Percentiles rank a stretch among this genome's conserved stretches.
phyloP scores from a whole-genome alignment of 768 basidiomycete genomes.

The Mycena amicta region DNA sequence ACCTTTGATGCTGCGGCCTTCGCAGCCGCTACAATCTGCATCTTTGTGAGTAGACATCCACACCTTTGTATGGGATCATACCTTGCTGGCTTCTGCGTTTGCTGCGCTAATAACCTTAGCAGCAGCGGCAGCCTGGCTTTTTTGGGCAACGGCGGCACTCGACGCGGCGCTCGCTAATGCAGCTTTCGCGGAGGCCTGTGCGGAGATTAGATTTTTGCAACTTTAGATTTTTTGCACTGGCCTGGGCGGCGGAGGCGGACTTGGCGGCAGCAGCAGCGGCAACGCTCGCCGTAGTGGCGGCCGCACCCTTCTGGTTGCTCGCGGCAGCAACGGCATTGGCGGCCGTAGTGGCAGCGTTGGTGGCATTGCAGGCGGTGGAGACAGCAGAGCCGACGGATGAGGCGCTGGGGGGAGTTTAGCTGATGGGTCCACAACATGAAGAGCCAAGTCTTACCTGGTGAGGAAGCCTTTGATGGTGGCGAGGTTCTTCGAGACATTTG shows the following conservation, averaged over 20 bases:
- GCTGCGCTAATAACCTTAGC: constrained; percentile 12
- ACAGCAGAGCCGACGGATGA: constrained; percentile 10
- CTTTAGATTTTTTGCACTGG: constrained; percentile 12
- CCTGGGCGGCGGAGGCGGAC: neutral
- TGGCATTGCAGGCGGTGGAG: constrained; percentile 12
- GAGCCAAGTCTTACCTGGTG: neutral
- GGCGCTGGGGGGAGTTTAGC: too few species aligned
- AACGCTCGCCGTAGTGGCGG: neutral
- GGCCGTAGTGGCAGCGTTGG: neutral
- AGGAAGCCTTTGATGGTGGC: constrained; percentile 13
- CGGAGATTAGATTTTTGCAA: neutral
- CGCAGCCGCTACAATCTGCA: constrained; percentile 8
- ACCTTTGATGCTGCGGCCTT: constrained; percentile 8
- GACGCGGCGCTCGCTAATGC: constrained; percentile 12
- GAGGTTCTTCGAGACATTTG: constrained; percentile 11
- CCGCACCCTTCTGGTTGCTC: neutral
- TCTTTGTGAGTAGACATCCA: neutral
- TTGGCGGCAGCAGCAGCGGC: neutral
- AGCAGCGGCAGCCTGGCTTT: constrained; percentile 4
- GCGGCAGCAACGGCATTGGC: neutral
- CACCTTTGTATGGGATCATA: neutral
- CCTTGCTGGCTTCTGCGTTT: constrained; percentile 6
- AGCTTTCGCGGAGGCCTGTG: neutral
- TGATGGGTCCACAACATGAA: neutral
- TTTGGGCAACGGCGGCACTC: constrained; percentile 12